A percentile compares a stretch with the other conserved stretches of the same genome.
These are phyloP conservation scores for Arxiozyma telluris DNA, from an alignment of 1,139 yeast species.

Conservation along the genomic window DNA sequence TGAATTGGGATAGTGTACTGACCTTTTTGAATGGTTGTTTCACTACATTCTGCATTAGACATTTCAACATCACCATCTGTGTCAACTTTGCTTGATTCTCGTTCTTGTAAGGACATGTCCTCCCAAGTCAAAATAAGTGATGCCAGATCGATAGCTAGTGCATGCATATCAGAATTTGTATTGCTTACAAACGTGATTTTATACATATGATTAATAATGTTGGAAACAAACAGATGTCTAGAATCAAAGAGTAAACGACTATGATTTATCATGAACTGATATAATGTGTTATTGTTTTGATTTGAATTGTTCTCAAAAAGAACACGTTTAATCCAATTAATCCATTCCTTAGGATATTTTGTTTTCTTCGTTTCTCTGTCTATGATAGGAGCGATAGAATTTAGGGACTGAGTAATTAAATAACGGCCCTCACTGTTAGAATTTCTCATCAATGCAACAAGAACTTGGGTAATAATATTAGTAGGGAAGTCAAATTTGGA, in stretches of 20 bases:
- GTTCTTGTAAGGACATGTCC: slow-evolving; percentile 33
- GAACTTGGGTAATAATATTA: slow-evolving; percentile 82
- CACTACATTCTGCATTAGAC: slow-evolving; percentile 10
- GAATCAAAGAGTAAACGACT: slow-evolving; percentile 77
- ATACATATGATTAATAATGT: slow-evolving; percentile 91
- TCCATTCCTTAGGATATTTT: slow-evolving; percentile 68
- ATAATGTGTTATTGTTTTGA: slow-evolving; percentile 52
- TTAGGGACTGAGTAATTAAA: slow-evolving; percentile 80
- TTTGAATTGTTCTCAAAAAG: slow-evolving; percentile 86
- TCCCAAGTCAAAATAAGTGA: slow-evolving; percentile 87
- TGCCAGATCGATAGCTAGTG: slow-evolving; percentile 80
- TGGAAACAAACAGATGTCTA: slow-evolving; percentile 81
- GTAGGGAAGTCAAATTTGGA: slow-evolving; percentile 84
- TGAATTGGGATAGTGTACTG: slow-evolving; percentile 61
- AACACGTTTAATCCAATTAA: slow-evolving; percentile 91
- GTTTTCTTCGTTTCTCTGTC: slow-evolving; percentile 54
- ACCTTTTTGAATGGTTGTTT: slow-evolving; percentile 1
- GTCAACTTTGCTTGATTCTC: slow-evolving; percentile 17
- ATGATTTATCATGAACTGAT: slow-evolving; percentile 82
- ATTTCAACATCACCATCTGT: slow-evolving; percentile 25
- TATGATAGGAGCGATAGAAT: slow-evolving; percentile 81
- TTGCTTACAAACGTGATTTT: slow-evolving; percentile 75
- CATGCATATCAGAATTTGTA: slow-evolving; percentile 74
- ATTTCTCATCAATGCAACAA: slow-evolving; percentile 78
- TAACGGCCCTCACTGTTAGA: slow-evolving; percentile 80